phyloP scores from a whole-genome alignment of 139 green algal species.

The Chlorella sp. region DNA sequence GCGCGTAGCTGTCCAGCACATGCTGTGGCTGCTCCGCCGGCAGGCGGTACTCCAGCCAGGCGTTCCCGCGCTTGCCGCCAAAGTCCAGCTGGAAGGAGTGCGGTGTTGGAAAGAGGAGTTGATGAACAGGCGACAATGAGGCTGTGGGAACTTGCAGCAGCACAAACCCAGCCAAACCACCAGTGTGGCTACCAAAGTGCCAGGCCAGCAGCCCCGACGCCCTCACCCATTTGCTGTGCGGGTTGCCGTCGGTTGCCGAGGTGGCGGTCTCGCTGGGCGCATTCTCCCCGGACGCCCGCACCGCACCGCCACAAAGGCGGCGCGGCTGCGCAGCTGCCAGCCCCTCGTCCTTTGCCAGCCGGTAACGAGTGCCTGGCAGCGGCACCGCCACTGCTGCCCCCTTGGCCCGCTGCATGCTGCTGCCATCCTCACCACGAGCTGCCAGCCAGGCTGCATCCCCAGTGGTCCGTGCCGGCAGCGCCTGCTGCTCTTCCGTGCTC shows the following conservation, averaged over 20 bases:
- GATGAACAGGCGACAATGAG: too few relatives aligned
- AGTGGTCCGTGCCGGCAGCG: slow-evolving; percentile 49
- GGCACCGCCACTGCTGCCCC: background rate
- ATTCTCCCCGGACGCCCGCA: slow-evolving; percentile 55
- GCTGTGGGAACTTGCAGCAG: too few relatives aligned
- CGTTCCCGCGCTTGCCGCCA: slow-evolving; percentile 54
- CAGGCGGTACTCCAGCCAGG: slow-evolving; percentile 76
- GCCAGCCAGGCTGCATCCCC: slow-evolving; percentile 51
- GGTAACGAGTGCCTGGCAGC: slow-evolving; percentile 27
- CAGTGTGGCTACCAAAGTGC: too few relatives aligned
- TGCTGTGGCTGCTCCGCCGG: slow-evolving; percentile 16
- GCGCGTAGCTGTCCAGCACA: slow-evolving; percentile 57
- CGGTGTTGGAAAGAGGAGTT: too few relatives aligned
- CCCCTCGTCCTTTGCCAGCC: slow-evolving; percentile 26
- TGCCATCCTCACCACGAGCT: slow-evolving; percentile 49
- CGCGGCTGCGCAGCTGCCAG: background rate
- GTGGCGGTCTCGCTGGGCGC: slow-evolving; percentile 33
- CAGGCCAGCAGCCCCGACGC: too few relatives aligned
- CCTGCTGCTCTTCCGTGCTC: background rate
- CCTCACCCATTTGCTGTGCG: slow-evolving; percentile 72
- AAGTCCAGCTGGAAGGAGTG: slow-evolving; percentile 70
- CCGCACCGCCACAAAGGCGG: slow-evolving; percentile 47
- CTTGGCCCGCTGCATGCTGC: background rate
- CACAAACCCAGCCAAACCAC: too few relatives aligned
- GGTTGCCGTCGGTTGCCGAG: slow-evolving; percentile 45